Evolutionary conservation across 2,329 filamentous ascomycete genomes (phyloP).

Genomic region (Calonectria ilicicola): DNA sequence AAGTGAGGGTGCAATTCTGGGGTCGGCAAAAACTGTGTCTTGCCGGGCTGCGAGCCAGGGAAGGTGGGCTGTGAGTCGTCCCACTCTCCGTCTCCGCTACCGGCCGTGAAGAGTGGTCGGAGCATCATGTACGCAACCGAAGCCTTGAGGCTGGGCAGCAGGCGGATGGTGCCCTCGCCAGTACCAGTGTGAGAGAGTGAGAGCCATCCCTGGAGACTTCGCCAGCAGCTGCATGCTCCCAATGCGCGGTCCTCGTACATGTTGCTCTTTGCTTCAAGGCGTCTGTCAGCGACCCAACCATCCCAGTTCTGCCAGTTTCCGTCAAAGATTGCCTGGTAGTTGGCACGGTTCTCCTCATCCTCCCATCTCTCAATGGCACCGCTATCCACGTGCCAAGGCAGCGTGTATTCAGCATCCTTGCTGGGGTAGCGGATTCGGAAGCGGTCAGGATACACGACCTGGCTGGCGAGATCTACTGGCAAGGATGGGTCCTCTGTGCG

Average conservation of each 20-base stretch:
- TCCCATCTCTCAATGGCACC: conserved; percentile 80
- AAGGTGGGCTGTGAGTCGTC: conserved; percentile 60
- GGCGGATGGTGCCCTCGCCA: conserved; percentile 78
- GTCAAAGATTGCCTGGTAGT: conserved; percentile 76
- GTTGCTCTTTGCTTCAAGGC: conserved; percentile 74
- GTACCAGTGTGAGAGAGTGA: conserved; percentile 76
- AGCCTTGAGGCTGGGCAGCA: conserved; percentile 78
- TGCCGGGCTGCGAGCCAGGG: conserved; percentile 75
- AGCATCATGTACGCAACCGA: conserved; percentile 82
- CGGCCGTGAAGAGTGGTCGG: conserved; percentile 79
- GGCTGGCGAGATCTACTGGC: conserved; percentile 9
- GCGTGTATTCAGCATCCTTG: conserved; percentile 54
- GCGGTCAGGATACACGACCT: conserved; percentile 60
- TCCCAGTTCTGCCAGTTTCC: conserved; percentile 84
- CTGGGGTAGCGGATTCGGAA: conserved; percentile 65
- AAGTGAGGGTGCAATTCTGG: conserved; percentile 45
- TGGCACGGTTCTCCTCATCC: conserved; percentile 68
- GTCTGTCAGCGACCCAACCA: conserved; percentile 77
- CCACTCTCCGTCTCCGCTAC: conserved; percentile 35
- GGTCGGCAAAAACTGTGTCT: conserved; percentile 72
- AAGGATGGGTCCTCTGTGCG: not conserved
- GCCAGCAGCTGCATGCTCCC: conserved; percentile 58
- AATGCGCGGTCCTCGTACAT: conserved; percentile 62
- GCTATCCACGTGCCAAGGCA: conserved; percentile 75
- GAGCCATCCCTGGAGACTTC: conserved; percentile 88